Conservation (phyloP, 2,329 filamentous ascomycete species). For the Didymosphaeria variabile region DNA sequence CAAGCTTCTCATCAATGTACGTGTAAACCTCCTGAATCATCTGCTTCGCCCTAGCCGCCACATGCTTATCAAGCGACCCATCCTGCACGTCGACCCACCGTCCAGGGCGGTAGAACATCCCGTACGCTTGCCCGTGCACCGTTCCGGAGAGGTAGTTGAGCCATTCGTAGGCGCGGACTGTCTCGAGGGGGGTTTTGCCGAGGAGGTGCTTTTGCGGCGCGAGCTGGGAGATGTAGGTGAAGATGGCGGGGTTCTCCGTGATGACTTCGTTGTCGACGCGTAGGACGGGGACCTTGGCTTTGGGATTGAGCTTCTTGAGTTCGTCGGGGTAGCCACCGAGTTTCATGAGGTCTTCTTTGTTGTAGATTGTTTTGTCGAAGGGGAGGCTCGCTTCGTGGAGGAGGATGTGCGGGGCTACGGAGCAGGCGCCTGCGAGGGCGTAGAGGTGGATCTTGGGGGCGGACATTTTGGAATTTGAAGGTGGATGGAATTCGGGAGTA, state of each 20-base stretch:
- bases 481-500: background rate
- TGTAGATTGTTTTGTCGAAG: slow-evolving; percentile 21
- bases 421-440: slow-evolving; percentile 25
- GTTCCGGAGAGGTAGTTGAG: slow-evolving; percentile 29
- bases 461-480: slow-evolving; percentile 14
- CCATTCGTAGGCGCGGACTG: slow-evolving; percentile 32
- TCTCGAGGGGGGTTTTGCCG: slow-evolving; percentile 24
- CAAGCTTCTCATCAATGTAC: slow-evolving; percentile 26
- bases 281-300: slow-evolving; percentile 32
- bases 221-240: slow-evolving; percentile 27
- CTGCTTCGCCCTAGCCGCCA: slow-evolving; percentile 19
- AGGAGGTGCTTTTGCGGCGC: slow-evolving; percentile 27
- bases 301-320: slow-evolving; percentile 29
- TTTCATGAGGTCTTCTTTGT: background rate
- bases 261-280: slow-evolving; percentile 28
- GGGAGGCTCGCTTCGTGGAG: slow-evolving; percentile 24
- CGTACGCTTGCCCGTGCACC: slow-evolving; percentile 30
- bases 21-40: slow-evolving; percentile 19
- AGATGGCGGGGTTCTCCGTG: slow-evolving; percentile 33
- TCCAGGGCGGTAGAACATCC: slow-evolving; percentile 25
- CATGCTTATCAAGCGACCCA: slow-evolving; percentile 17
- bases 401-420: slow-evolving; percentile 31
- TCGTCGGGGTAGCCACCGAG: slow-evolving; percentile 21
- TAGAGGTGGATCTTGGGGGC: slow-evolving; percentile 30
- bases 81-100: slow-evolving; percentile 22